Evolutionary conservation across 164 flowering plant genomes (phyloP), one percentile per base, ranked within the genome.

Genomic region (Magnolia officinalis): DNA sequence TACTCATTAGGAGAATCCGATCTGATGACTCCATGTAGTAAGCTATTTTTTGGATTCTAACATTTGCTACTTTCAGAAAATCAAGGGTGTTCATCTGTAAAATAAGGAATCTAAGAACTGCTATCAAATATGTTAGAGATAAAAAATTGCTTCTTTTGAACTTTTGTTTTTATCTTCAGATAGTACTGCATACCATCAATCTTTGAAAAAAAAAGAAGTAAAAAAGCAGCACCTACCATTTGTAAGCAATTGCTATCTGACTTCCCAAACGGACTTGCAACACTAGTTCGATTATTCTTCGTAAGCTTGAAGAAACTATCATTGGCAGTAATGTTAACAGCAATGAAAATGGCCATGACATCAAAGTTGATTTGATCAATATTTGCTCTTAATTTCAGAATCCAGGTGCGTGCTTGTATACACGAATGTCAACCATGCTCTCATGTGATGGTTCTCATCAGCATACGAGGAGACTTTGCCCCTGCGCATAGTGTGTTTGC

Each of bases 371-470:
- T 37, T 37, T 59, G 63, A 18, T 29, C 37, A 68, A 8, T 4
- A 11, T 68, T 68, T 29, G 7, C 20, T 81, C 73, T 75, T 19
- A 29, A 75, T 79, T 83, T 77, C 91, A 91, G 98, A 90, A 92
- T 80, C 98, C 98, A 19, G 95, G 95, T 75, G 92, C 98, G 37
- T 95, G 98, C 88, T 87, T 95, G 77, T 93, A 87, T 78, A 87
- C 93, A 29, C 81, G 78, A 72, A 82, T 83, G 55, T 88, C 82
- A 70, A 78, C 88, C n/a, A 72, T 87, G 80, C 89, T 92, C 69
- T 90, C 96, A 70, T 95, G 98, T 81, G 94, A 92, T 77, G 98
- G 98, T 74, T 87, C 89, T 52, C 98, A 95, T 85, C 87, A 80
- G 78, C 89, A 90, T 81, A 95, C 98, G 8, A 90, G 86, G 87